Evolutionary conservation across 1,284 basidiomycete genomes (phyloP).

Genomic region (Thelephora terrestris): DNA sequence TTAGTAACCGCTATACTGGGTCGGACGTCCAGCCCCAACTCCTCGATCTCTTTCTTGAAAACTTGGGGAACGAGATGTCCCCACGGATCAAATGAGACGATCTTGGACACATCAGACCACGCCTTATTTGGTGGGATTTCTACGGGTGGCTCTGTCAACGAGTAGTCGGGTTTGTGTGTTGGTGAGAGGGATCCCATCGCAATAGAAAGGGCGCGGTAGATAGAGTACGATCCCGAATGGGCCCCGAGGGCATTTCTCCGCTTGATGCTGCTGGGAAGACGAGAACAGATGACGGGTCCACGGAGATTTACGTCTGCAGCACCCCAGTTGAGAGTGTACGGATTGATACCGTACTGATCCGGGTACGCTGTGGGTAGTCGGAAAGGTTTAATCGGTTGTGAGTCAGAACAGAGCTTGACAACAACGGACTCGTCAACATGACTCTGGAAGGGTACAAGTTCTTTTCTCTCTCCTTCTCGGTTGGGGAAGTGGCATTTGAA

Average conservation of each 20-base stretch:
- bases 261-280: conserved; percentile 79
- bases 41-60: conserved; percentile 61
- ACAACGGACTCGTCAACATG: conserved; percentile 64
- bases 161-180: conserved; percentile 80
- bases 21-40: conserved; percentile 64
- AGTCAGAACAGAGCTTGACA: neutral
- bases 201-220: conserved; percentile 88
- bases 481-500: conserved; percentile 15
- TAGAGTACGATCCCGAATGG: conserved; percentile 88
- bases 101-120: conserved; percentile 78
- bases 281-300: conserved; percentile 86
- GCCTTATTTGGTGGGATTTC: conserved; percentile 70
- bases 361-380: conserved; percentile 45
- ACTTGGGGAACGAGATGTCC: conserved; percentile 83
- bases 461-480: conserved; percentile 63
- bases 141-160: conserved; percentile 84
- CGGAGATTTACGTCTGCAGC: conserved; percentile 54
- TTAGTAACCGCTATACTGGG: conserved; percentile 89
- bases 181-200: conserved; percentile 86
- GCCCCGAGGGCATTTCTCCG: conserved; percentile 91
- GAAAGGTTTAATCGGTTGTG: conserved; percentile 1
- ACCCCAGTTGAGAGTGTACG: conserved; percentile 78
- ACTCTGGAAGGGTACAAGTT: conserved; percentile 69
- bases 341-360: conserved; percentile 64
- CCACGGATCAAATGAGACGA: conserved; percentile 93